phyloP scores from a whole-genome alignment of 345 rosid species.

The Cardamine chenopodiifolia region DNA sequence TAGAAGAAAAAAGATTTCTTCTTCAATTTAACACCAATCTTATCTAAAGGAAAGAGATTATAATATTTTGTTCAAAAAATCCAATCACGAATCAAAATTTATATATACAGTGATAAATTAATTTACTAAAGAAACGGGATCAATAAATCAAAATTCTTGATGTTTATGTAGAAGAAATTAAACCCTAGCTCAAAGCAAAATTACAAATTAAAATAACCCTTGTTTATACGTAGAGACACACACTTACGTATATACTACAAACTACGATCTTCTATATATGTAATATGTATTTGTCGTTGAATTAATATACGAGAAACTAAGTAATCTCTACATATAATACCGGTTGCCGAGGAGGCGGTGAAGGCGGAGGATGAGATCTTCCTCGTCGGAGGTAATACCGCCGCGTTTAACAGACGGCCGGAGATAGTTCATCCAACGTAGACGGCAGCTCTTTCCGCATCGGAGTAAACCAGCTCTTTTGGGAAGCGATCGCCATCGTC shows the following conservation, averaged over 20 bases:
- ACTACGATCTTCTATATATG: slow-evolving; percentile 3
- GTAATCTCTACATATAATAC: slow-evolving; percentile 35
- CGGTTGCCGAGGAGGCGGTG: slow-evolving; percentile 76
- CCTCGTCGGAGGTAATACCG: slow-evolving; percentile 77
- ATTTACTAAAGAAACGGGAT: not conserved
- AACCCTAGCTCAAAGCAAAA: slow-evolving; percentile 3
- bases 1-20: not conserved
- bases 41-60: not conserved
- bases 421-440: slow-evolving; percentile 95
- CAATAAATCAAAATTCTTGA: slow-evolving; percentile 13
- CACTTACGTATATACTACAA: not conserved
- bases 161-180: slow-evolving; percentile 11
- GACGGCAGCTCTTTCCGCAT: slow-evolving; percentile 90
- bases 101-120: not conserved
- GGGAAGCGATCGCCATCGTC: slow-evolving; percentile 82
- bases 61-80: not conserved
- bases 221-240: not conserved
- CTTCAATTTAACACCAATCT: not conserved
- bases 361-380: slow-evolving; percentile 93
- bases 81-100: not conserved
- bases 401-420: slow-evolving; percentile 81
- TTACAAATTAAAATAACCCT: not conserved
- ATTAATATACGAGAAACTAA: not conserved
- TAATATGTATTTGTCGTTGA: not conserved
- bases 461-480: slow-evolving; percentile 81